These are phyloP conservation scores for Bombardia bombarda DNA, from an alignment of 495 filamentous ascomycete species.

Conservation along the genomic window DNA sequence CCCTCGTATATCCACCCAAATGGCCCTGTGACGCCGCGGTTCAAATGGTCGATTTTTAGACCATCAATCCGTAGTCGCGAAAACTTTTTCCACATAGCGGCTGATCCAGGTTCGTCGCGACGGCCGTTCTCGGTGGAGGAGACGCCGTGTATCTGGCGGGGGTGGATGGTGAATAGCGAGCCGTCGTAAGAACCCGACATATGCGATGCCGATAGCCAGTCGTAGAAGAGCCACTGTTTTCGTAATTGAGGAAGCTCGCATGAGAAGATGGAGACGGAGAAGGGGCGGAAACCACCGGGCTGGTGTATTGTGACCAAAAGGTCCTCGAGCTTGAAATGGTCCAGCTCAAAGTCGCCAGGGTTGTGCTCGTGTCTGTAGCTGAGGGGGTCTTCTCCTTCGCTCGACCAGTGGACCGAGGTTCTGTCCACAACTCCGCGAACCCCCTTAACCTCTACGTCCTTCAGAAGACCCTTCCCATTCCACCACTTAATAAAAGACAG, in stretches of 20 bases:
- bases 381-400: slow-evolving; percentile 71
- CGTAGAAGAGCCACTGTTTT: slow-evolving; percentile 97
- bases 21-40: slow-evolving; percentile 85
- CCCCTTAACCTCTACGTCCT: slow-evolving; percentile 88
- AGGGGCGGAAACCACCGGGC: slow-evolving; percentile 81
- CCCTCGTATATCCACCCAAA: slow-evolving; percentile 98
- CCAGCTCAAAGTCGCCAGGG: slow-evolving; percentile 92
- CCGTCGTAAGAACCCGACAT: slow-evolving; percentile 95
- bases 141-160: slow-evolving; percentile 73
- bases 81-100: slow-evolving; percentile 82
- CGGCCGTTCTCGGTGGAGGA: slow-evolving; percentile 33
- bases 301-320: slow-evolving; percentile 88
- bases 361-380: slow-evolving; percentile 79
- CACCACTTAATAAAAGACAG: slow-evolving; percentile 98
- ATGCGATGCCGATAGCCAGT: slow-evolving; percentile 88
- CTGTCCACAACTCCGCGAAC: slow-evolving; percentile 95
- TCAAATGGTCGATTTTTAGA: slow-evolving; percentile 90
- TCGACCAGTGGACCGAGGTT: slow-evolving; percentile 65
- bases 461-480: slow-evolving; percentile 87
- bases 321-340: slow-evolving; percentile 92
- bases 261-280: slow-evolving; percentile 88
- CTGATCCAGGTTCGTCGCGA: slow-evolving; percentile 33
- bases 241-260: slow-evolving; percentile 88
- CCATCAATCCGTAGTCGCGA: slow-evolving; percentile 85
- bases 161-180: slow-evolving; percentile 94